A percentile compares a stretch with the other conserved stretches of the same genome.
phyloP scores from a whole-genome alignment of 176 grass and related monocot genomes.

The Eremochloa ophiuroides region DNA sequence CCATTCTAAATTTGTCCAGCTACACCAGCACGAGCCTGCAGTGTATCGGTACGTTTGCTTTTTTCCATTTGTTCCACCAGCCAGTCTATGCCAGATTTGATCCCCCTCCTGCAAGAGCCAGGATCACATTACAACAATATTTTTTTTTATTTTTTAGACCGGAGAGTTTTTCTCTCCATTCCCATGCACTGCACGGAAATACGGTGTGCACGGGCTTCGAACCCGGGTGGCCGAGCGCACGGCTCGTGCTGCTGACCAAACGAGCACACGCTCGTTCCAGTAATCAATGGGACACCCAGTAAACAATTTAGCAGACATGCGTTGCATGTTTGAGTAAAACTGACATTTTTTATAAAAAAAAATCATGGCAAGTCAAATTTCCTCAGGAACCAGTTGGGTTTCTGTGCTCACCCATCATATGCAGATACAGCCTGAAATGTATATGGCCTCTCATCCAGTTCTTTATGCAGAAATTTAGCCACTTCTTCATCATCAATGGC shows the following conservation, averaged over 20 bases:
- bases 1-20: conserved; percentile 48
- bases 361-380: background rate
- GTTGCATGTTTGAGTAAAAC: background rate
- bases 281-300: no score
- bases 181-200: no score
- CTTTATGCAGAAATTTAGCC: conserved; percentile 69
- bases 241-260: no score
- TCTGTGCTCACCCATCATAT: conserved; percentile 72
- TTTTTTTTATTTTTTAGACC: no score
- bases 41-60: conserved; percentile 64
- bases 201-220: no score
- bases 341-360: background rate
- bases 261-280: no score
- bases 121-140: background rate
- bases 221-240: no score
- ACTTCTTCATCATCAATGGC: conserved; percentile 60
- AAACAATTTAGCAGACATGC: background rate
- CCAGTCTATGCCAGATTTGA: conserved; percentile 76
- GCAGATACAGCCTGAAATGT: conserved; percentile 79
- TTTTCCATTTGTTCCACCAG: conserved; percentile 79
- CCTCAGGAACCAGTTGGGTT: background rate
- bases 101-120: conserved; percentile 47
- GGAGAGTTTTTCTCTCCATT: no score
- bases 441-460: conserved; percentile 66
- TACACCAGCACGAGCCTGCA: conserved; percentile 40